Base-by-base conservation (phyloP, 148 eudicot species). In the Silene conica region DNA sequence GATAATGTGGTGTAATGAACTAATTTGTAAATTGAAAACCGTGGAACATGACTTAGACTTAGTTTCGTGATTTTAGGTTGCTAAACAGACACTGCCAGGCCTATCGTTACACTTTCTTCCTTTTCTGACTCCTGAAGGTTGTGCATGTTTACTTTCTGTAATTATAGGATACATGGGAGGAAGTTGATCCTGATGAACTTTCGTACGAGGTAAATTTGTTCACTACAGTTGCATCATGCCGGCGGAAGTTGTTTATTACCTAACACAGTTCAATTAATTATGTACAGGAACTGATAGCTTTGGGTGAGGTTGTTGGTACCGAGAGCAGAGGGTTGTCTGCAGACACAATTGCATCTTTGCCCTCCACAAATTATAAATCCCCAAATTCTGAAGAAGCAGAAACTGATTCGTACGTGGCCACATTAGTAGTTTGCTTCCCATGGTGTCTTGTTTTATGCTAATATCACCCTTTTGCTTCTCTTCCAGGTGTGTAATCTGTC, bases 281-380 rank as follows among this genome's bases (percentile, higher is more conserved):
- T 78, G 46, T 70, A 79, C 75, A 92, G 95, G 97, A 90, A 72
- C 81, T 90, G 73, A 26, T 88, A 84, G 92, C 95, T 14, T 73
- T 95, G 78, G 97, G 97, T 38, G 98, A 95, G 67, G 88, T 92
- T 65, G 97, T 92, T 79, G 98, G 98, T 71, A 90, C 96, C 43
- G 93, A 90, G 84, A 95, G 93, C 78, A 87, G 97, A 84, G 98
- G 98, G 28, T 84, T 95, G 67, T 87, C 97, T 82, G 90, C 88
- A 55, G 92, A 90, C 70, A 77, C 83, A 68, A 92, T 95, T 81
- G 96, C 97, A 71, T 90, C 98, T 60, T 81, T 95, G 80, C 96
- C 96, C 64, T 90, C 98, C 65, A 67, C 85, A 18, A 87, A 78
- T 74, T 95, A 88, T 77, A 87, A 84, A 81, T 76, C 85, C 62